These are phyloP conservation scores for Pisolithus albus DNA, from an alignment of 768 basidiomycete species.

Conservation along the genomic window DNA sequence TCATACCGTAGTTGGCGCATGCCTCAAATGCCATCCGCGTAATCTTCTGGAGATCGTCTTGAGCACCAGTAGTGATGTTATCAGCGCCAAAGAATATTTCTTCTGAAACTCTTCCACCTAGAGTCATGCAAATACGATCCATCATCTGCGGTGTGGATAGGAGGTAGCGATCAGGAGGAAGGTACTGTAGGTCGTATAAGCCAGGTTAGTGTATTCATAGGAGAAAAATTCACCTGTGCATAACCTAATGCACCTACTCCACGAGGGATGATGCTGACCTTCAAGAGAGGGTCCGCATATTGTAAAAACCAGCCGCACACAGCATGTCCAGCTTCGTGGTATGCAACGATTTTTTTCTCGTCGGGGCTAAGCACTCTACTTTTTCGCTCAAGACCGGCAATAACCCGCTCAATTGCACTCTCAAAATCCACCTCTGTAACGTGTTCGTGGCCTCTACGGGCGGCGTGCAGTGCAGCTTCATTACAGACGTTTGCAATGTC, in stretches of 20 bases:
- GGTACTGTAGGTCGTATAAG: constrained; percentile 48
- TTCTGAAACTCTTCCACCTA: constrained; percentile 96
- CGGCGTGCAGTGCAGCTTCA: constrained; percentile 93
- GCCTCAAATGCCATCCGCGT: constrained; percentile 97
- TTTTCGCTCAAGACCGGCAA: constrained; percentile 95
- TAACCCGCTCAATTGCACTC: constrained; percentile 95
- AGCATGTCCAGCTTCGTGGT: constrained; percentile 98
- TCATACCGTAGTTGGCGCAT: constrained; percentile 97
- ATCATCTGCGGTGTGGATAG: constrained; percentile 91
- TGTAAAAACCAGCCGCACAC: constrained; percentile 98
- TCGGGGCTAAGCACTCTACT: constrained; percentile 86
- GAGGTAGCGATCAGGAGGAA: constrained; percentile 93
- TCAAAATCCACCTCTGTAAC: constrained; percentile 88
- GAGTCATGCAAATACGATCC: constrained; percentile 97
- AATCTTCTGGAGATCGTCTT: constrained; percentile 97
- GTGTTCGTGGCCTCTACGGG: constrained; percentile 71
- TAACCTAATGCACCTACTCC: constrained; percentile 95
- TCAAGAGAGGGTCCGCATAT: constrained; percentile 92
- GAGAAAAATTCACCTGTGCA: constrained; percentile 59
- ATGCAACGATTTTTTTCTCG: constrained; percentile 98
- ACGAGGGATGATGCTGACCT: constrained; percentile 97
- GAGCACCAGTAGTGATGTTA: constrained; percentile 96
- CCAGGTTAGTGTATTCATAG: constrained; percentile 6
- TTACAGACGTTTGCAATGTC: constrained; percentile 99
- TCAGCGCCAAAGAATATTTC: constrained; percentile 93